Evolutionary conservation across 371 early-diverging fungal species (phyloP).

Genomic region (Syncephalastrum monosporum): DNA sequence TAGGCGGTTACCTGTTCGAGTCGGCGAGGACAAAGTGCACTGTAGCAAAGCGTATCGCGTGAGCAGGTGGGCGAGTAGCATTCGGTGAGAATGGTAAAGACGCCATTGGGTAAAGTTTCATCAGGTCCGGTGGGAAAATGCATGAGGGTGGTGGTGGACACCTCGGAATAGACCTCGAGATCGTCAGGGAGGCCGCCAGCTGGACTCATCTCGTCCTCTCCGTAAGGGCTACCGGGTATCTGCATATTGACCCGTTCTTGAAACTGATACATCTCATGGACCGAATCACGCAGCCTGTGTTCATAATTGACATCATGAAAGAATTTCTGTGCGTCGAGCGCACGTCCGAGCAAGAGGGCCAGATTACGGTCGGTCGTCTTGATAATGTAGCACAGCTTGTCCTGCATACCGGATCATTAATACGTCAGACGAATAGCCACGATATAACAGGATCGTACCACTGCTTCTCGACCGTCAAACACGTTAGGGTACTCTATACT

Average conservation of each 20-base stretch:
- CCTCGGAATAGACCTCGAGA: constrained; percentile 24
- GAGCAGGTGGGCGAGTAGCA: constrained; percentile 93
- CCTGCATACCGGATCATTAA: constrained; percentile 37
- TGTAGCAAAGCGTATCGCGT: constrained; percentile 79
- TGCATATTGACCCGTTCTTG: constrained; percentile 36
- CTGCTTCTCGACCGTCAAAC: constrained; percentile 84
- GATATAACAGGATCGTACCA: constrained; percentile 51
- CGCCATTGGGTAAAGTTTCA: constrained; percentile 64
- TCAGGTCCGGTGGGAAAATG: constrained; percentile 6
- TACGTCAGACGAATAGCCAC: not conserved
- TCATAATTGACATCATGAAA: constrained; percentile 90
- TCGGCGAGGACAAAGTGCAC: constrained; percentile 79
- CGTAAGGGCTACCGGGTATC: not conserved
- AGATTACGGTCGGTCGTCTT: constrained; percentile 83
- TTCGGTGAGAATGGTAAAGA: constrained; percentile 82
- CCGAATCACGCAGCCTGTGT: constrained; percentile 78
- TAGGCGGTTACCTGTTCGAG: constrained; percentile 46
- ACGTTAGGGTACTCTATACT: constrained; percentile 77
- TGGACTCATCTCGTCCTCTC: constrained; percentile 12
- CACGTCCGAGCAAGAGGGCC: constrained; percentile 81
- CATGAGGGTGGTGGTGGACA: not conserved
- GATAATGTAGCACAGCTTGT: constrained; percentile 69
- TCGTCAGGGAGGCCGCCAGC: constrained; percentile 7
- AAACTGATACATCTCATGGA: constrained; percentile 79
- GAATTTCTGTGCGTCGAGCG: constrained; percentile 83